phyloP scores from a whole-genome alignment of 192 early-diverging fungal species.

The Entomortierella beljakovae region DNA sequence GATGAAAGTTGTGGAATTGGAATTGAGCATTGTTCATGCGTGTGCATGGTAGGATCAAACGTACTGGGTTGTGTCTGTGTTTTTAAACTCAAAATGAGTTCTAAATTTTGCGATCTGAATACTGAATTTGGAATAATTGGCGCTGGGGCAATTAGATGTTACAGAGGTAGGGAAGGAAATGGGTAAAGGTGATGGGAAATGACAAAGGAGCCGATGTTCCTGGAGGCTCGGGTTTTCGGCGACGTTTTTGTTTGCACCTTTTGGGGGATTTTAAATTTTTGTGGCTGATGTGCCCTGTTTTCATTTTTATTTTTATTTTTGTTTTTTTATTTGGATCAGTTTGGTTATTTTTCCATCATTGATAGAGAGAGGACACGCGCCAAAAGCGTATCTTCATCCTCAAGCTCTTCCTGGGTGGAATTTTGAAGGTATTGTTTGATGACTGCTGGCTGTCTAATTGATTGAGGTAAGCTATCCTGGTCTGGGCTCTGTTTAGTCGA shows the following conservation, averaged over 20 bases:
- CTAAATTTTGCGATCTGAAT: neutral
- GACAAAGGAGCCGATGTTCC: neutral
- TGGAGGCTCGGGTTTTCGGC: neutral
- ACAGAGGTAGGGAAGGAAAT: neutral
- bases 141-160: too few relatives aligned
- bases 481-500: neutral
- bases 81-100: neutral
- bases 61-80: neutral
- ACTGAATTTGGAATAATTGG: too few relatives aligned
- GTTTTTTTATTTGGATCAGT: neutral
- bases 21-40: neutral
- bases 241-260: neutral
- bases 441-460: constrained; percentile 8
- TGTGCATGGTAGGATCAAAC: neutral
- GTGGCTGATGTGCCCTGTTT: neutral
- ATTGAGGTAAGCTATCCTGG: neutral
- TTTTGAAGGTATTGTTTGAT: constrained; percentile 26
- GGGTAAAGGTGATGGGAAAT: neutral
- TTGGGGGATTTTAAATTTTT: too few relatives aligned
- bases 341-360: constrained; percentile 43
- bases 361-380: constrained; percentile 46
- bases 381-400: constrained; percentile 45
- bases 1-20: neutral
- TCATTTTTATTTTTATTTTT: neutral
- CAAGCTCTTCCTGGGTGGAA: constrained; percentile 29